phyloP scores from a whole-genome alignment of 129 eudicot species.

The Daucus carota region DNA sequence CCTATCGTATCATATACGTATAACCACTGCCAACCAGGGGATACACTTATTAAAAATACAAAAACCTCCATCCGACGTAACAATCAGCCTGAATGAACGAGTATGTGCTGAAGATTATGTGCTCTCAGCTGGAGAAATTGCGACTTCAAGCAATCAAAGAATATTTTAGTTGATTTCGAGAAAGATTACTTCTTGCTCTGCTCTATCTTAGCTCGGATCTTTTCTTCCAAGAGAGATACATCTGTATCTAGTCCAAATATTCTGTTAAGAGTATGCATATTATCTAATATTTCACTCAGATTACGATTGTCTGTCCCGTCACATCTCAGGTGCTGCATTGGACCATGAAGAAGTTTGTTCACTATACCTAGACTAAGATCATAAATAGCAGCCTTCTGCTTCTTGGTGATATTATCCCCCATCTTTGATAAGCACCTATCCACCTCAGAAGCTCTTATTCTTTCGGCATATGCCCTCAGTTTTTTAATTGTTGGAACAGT shows the following conservation, averaged over 20 bases:
- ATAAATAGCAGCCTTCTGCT: slow-evolving; percentile 52
- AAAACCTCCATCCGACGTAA: neutral
- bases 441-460: slow-evolving; percentile 69
- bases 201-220: slow-evolving; percentile 67
- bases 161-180: neutral
- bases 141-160: slow-evolving; percentile 2
- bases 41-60: neutral
- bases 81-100: neutral
- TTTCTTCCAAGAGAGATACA: slow-evolving; percentile 53
- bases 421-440: slow-evolving; percentile 72
- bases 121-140: neutral
- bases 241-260: slow-evolving; percentile 64
- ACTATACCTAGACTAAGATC: slow-evolving; percentile 68
- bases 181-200: slow-evolving; percentile 34
- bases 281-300: slow-evolving; percentile 58
- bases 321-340: slow-evolving; percentile 83
- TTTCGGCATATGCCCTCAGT: slow-evolving; percentile 66
- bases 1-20: neutral
- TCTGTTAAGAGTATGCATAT: slow-evolving; percentile 78
- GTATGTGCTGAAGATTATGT: neutral
- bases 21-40: neutral
- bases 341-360: slow-evolving; percentile 86
- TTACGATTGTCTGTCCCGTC: slow-evolving; percentile 51
- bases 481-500: slow-evolving; percentile 86
- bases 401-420: slow-evolving; percentile 49